These are phyloP conservation scores for Coemansia erecta DNA, from an alignment of 192 early-diverging fungal genomes.

Conservation along the genomic window DNA sequence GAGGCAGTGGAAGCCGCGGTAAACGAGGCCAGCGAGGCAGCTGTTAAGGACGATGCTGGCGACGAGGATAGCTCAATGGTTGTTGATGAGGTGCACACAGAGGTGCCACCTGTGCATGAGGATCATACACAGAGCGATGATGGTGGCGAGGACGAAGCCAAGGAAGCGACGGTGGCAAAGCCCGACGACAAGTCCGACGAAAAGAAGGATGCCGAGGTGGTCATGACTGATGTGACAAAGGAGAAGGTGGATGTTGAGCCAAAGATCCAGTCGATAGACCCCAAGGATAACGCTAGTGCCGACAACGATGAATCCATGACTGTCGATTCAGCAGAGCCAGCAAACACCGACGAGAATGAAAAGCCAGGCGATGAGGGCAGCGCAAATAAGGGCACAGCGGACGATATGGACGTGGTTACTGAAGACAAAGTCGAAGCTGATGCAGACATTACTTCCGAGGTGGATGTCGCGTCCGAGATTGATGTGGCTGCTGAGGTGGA, in stretches of 20 bases:
- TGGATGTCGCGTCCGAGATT: background rate
- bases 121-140: slow-evolving; percentile 1
- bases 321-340: background rate
- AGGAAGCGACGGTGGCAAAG: background rate
- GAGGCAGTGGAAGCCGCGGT: background rate
- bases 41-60: background rate
- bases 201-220: background rate
- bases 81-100: background rate
- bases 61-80: background rate
- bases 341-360: background rate
- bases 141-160: background rate
- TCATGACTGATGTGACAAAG: background rate
- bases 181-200: background rate
- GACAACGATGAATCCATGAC: background rate
- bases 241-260: background rate
- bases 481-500: background rate
- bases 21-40: background rate
- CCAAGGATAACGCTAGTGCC: background rate
- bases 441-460: too few species aligned
- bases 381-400: background rate
- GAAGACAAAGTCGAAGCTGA: background rate
- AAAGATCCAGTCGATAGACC: too few species aligned
- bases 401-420: background rate
- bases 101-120: background rate
- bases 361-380: background rate